Percentiles rank a stretch among this genome's conserved stretches.
phyloP scores from a whole-genome alignment of 176 grass and related monocot species.

The Carex pumila region DNA sequence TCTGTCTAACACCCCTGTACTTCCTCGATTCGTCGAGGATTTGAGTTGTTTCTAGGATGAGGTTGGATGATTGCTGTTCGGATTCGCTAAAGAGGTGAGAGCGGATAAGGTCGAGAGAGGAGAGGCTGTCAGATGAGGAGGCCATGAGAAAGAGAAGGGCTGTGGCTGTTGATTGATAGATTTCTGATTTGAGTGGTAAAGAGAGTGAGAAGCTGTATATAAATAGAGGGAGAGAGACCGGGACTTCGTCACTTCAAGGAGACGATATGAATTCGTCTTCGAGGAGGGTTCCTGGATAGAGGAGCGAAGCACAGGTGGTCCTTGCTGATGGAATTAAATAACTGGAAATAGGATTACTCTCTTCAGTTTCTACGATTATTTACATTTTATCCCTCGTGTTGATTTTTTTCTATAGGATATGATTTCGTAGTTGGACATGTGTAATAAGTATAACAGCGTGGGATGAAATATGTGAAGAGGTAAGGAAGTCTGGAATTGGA shows the following conservation, averaged over 20 bases:
- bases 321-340: not conserved
- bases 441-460: not conserved
- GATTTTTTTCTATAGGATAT: too few relatives aligned
- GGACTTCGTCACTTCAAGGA: too few relatives aligned
- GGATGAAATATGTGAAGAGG: not conserved
- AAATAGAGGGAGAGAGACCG: not conserved
- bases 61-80: not conserved
- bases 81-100: slow-evolving; percentile 1
- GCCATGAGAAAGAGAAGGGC: slow-evolving; percentile 7
- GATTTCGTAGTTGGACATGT: not conserved
- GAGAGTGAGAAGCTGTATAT: not conserved
- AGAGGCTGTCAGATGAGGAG: not conserved
- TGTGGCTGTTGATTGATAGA: not conserved
- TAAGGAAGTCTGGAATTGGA: not conserved
- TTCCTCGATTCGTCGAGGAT: slow-evolving; percentile 1
- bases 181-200: not conserved
- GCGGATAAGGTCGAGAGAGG: not conserved
- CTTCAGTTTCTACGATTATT: not conserved
- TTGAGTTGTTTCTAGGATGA: not conserved
- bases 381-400: not conserved
- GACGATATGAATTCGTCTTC: not conserved
- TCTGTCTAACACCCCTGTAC: slow-evolving; percentile 74
- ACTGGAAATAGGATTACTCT: not conserved
- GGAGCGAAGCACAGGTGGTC: not conserved
- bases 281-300: not conserved